Conservation (phyloP, 129 eudicot species). For the Escallonia herrerae region DNA sequence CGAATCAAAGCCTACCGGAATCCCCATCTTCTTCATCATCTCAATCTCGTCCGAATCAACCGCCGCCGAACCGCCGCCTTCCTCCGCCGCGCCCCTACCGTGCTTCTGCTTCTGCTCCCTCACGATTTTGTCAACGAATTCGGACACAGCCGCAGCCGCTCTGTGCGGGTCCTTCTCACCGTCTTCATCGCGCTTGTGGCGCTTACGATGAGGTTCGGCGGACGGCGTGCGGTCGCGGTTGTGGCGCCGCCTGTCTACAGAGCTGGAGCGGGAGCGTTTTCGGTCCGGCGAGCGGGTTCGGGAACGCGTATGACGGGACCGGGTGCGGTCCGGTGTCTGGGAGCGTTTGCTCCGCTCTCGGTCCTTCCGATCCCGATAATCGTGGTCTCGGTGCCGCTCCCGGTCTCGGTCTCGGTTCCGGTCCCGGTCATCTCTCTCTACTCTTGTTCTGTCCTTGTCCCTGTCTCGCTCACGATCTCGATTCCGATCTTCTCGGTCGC, state of each 20-base stretch:
- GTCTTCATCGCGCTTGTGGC: constrained; percentile 50
- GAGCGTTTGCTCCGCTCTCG: constrained; percentile 42
- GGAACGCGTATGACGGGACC: constrained; percentile 59
- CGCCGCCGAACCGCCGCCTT: constrained; percentile 23
- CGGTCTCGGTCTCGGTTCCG: constrained; percentile 18
- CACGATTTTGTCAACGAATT: constrained; percentile 54
- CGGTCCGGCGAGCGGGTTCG: constrained; percentile 52
- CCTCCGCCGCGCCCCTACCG: constrained; percentile 16
- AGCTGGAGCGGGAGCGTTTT: constrained; percentile 37
- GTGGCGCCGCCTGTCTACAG: constrained; percentile 34
- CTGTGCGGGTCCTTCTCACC: constrained; percentile 20
- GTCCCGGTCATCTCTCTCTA: constrained; percentile 36
- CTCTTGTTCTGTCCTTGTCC: constrained; percentile 11
- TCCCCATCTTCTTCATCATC: constrained; percentile 97
- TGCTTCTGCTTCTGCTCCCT: constrained; percentile 53
- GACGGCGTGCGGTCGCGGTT: constrained; percentile 41
- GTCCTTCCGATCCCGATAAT: constrained; percentile 41
- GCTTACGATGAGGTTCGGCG: constrained; percentile 53
- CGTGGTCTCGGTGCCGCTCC: constrained; percentile 25
- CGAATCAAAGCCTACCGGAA: constrained; percentile 92
- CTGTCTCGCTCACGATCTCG: constrained; percentile 41
- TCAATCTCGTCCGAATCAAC: constrained; percentile 69
- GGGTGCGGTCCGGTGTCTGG: constrained; percentile 67
- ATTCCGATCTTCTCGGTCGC: constrained; percentile 21
- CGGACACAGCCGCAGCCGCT: constrained; percentile 39